Base-by-base conservation (phyloP, 495 filamentous ascomycete species). In the Lepraria neglecta region DNA sequence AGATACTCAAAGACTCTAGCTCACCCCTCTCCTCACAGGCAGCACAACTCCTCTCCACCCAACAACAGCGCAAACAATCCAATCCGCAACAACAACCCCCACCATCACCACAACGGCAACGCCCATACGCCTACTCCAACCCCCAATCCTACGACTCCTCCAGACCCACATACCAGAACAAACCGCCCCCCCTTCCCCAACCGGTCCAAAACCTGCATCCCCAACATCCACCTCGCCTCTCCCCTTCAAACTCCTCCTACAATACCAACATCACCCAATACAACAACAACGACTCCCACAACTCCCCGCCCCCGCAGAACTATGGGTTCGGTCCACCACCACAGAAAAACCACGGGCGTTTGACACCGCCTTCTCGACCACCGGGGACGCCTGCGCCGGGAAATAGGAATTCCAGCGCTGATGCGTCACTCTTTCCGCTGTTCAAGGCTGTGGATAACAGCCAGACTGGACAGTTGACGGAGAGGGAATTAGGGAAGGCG, bases 391-490 rank as follows among this genome's bases (percentile, higher is more conserved):
- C 86, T 12, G 82, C 87, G 17, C 73, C 80, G 0, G 55, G 59
- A 27, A 45, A 90, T 68, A 85, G 14, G n/a, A 63, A 28, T 7
- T 45, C 47, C 14, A 78, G 82, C 24, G 81, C 79, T 0, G 90
- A 92, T 67, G 85, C 87, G 38, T 82, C 84, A 1, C 79, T 98
- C 10, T 86, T 89, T 66, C 90, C 88, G 0, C 78, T 97, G 21
- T 98, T 98, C 78, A 84, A 88, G 57, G 89, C 91, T 0, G 94
- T 96, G 15, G 95, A 98, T 74, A 89, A 89, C 65, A 77, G 72
- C 80, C 85, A 87, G 31, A 89, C 82, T 51, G 92, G 92, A 27
- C 82, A 90, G 58, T 80, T 98, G 45, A 89, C 87, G 2, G 95
- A 97, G 71, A 76, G 79, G 63, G 94, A 98, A 73, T 88, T 98